Percentiles rank a stretch among this genome's conserved stretches.
Conservation (phyloP, 768 basidiomycete genomes). For the Tylopilus sp. region DNA sequence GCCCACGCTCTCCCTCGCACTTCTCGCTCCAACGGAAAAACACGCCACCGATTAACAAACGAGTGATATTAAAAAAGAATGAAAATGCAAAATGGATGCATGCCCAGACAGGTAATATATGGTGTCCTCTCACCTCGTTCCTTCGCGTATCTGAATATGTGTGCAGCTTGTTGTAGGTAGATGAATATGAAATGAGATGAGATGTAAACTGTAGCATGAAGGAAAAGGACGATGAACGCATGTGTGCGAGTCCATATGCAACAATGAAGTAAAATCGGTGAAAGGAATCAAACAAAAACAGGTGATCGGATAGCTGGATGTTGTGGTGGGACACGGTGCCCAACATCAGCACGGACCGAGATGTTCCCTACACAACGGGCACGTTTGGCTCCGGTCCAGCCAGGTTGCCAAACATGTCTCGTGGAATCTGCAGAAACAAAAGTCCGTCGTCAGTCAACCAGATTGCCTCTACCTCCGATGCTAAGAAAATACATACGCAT, state of each 20-base stretch:
- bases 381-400: slow-evolving; percentile 57
- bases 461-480: no score
- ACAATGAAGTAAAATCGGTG: not conserved
- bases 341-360: slow-evolving; percentile 30
- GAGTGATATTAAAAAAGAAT: slow-evolving; percentile 30
- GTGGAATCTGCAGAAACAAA: slow-evolving; percentile 44
- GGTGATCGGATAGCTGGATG: not conserved
- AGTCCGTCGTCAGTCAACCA: not conserved
- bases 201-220: slow-evolving; percentile 13
- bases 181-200: slow-evolving; percentile 2
- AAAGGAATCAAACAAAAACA: not conserved
- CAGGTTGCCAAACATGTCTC: slow-evolving; percentile 60
- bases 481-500: slow-evolving; percentile 39
- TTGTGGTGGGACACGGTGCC: not conserved
- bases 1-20: not conserved
- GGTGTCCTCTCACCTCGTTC: not conserved
- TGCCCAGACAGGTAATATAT: slow-evolving; percentile 10
- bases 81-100: slow-evolving; percentile 13
- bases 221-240: slow-evolving; percentile 3
- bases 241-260: slow-evolving; percentile 14
- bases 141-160: not conserved
- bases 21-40: not conserved
- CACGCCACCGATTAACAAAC: slow-evolving; percentile 13
- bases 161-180: slow-evolving; percentile 6
- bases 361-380: slow-evolving; percentile 60